Evolutionary conservation across 352 stramenopile species (phyloP).

Genomic region (Globisporangium perplexum): DNA sequence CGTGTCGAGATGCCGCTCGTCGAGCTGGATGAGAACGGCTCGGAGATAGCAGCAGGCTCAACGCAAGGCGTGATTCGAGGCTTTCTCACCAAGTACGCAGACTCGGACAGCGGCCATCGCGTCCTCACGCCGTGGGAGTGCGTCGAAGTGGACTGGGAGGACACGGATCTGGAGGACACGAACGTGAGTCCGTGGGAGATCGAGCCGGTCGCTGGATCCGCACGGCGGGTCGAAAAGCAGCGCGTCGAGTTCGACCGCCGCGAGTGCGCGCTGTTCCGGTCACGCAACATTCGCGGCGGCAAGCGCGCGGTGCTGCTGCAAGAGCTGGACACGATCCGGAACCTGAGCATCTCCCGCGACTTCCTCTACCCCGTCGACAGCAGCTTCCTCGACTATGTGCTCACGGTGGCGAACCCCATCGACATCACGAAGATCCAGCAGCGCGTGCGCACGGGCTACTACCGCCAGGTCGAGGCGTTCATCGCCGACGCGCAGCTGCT

Average conservation of each 20-base stretch:
- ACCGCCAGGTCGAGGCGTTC: constrained; percentile 81
- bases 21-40: constrained; percentile 51
- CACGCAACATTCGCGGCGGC: constrained; percentile 34
- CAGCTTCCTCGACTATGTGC: constrained; percentile 73
- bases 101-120: constrained; percentile 1
- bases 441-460: constrained; percentile 61
- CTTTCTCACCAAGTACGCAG: constrained; percentile 28
- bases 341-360: constrained; percentile 63
- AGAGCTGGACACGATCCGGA: constrained; percentile 55
- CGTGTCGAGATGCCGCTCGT: constrained; percentile 73
- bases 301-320: constrained; percentile 47
- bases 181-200: constrained; percentile 79
- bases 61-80: constrained; percentile 55
- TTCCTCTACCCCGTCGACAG: constrained; percentile 79
- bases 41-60: constrained; percentile 50
- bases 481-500: constrained; percentile 72
- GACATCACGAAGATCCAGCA: constrained; percentile 77
- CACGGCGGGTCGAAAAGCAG: constrained; percentile 37
- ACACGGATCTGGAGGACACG: constrained; percentile 58
- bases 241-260: constrained; percentile 26
- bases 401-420: constrained; percentile 80
- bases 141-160: constrained; percentile 65
- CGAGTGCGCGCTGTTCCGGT: constrained; percentile 40
- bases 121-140: constrained; percentile 71
- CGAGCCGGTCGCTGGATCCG: constrained; percentile 30